A percentile compares a stretch with the other conserved stretches of the same genome.
These are phyloP conservation scores for Cladosporium sp. DNA, from an alignment of 2,329 filamentous ascomycete species.

Conservation along the genomic window DNA sequence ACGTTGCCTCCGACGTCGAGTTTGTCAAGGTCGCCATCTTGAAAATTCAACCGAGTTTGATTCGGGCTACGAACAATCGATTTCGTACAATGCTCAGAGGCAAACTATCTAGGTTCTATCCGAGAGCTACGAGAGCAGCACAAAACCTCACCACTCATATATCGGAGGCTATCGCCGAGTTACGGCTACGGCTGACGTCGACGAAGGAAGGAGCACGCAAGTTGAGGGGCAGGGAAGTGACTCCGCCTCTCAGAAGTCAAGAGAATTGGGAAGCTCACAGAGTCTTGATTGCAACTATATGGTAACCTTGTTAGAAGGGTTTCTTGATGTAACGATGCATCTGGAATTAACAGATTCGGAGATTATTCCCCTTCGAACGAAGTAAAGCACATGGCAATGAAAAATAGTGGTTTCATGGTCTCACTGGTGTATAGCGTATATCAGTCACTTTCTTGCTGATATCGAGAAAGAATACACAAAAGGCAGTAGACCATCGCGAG, in stretches of 20 bases:
- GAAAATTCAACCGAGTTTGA: not conserved
- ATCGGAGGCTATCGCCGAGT: not conserved
- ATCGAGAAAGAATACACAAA: not conserved
- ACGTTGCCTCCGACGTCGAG: not conserved
- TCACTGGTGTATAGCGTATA: not conserved
- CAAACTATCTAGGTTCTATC: not conserved
- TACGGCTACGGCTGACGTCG: not conserved
- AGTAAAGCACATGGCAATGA: not conserved
- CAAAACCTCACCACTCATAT: not conserved
- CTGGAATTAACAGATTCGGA: too few species aligned
- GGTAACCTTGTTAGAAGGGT: not conserved
- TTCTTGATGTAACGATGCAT: not conserved
- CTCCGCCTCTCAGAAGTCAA: not conserved
- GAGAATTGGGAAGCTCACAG: not conserved
- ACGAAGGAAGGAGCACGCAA: conserved; percentile 4
- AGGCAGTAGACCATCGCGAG: not conserved
- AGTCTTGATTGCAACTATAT: not conserved
- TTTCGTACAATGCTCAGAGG: not conserved
- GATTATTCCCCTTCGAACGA: not conserved
- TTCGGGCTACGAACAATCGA: not conserved
- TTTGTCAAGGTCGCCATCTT: conserved; percentile 1
- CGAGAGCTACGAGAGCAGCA: not conserved
- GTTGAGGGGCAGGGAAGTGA: not conserved
- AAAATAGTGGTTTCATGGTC: not conserved
- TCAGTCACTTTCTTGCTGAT: not conserved